phyloP scores from a whole-genome alignment of 345 rosid species.

The Citrus inodora region DNA sequence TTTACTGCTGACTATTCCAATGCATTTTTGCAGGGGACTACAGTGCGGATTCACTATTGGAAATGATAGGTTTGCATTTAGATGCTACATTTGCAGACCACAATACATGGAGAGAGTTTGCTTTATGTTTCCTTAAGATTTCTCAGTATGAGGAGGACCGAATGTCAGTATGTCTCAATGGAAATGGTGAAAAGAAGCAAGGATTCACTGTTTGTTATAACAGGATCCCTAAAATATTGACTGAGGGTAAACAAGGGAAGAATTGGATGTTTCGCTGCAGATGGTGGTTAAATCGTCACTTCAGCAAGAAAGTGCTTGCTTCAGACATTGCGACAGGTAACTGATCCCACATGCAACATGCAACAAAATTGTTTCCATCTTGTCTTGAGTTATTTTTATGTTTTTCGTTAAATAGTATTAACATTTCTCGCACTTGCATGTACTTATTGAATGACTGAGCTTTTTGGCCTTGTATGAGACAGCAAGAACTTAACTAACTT shows the following conservation, averaged over 20 bases:
- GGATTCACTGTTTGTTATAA: slow-evolving; percentile 28
- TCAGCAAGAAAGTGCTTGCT: slow-evolving; percentile 45
- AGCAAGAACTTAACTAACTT: no score
- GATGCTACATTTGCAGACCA: slow-evolving; percentile 51
- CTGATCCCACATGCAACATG: not conserved
- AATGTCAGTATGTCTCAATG: slow-evolving; percentile 45
- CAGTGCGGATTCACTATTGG: slow-evolving; percentile 44
- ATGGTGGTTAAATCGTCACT: slow-evolving; percentile 34
- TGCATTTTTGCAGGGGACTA: slow-evolving; percentile 50
- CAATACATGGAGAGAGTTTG: slow-evolving; percentile 68
- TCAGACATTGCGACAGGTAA: slow-evolving; percentile 25
- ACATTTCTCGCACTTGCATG: not conserved
- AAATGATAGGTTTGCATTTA: slow-evolving; percentile 84
- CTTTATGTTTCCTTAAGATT: slow-evolving; percentile 56
- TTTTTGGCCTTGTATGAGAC: not conserved
- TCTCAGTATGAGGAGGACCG: slow-evolving; percentile 52
- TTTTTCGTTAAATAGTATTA: not conserved
- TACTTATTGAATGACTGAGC: not conserved
- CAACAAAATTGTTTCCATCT: not conserved
- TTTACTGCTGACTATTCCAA: not conserved
- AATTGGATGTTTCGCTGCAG: slow-evolving; percentile 40
- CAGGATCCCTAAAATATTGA: slow-evolving; percentile 40
- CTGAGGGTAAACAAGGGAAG: slow-evolving; percentile 25
- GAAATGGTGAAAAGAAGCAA: slow-evolving; percentile 27
- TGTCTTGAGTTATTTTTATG: not conserved